Base-by-base conservation (phyloP, 2,329 filamentous ascomycete species). In the Tolypocladium inflatum region DNA sequence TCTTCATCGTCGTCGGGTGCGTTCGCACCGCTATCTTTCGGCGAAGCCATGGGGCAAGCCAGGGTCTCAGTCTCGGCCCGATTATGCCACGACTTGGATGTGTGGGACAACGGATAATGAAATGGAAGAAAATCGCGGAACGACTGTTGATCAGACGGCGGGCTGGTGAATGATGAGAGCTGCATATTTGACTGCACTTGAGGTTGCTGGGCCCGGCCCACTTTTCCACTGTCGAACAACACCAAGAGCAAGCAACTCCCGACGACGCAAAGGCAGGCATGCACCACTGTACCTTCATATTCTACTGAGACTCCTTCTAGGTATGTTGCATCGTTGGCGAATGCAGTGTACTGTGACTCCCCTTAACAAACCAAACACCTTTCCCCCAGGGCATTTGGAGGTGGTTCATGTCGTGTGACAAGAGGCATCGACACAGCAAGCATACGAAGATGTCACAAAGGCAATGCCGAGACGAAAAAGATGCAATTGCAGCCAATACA, bases 1-100 rank as follows among this genome's bases (percentile, higher is more conserved):
- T 91, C 90, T 23, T 91, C 90, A 8, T 90, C 89, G 3, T 80
- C 78, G 15, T 13, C 64, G 10, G 63, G 57, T 45, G 60, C 60
- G 19, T 56, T 56, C 52, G 60, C 62, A 55, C 59, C 59, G 4
- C 58, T 59, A 7, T 59, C 56, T 35, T 61, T 58, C 17, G 58
- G 54, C 8, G 43, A 37, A 15, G 55, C 61, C 62, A 65, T 66
- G 30, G 11, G 19, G 30, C 26, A 52, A 35, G 48, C 19, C 48
- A 52, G 7, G 15, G 30, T 3, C 3, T 8, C 11, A 8, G 30
- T 2, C 17, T 52, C 19, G 33, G 45, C 48, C 30, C 4, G 9
- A 7, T 35, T 10, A 51, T 11, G 48, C 6, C 17, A 33, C 45
- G 23, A 10, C 7, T 4, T 19, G 45, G 7, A 11, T 11, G 8